Conservation (phyloP, 805 yeast species). For the Kodamaea restingae region DNA sequence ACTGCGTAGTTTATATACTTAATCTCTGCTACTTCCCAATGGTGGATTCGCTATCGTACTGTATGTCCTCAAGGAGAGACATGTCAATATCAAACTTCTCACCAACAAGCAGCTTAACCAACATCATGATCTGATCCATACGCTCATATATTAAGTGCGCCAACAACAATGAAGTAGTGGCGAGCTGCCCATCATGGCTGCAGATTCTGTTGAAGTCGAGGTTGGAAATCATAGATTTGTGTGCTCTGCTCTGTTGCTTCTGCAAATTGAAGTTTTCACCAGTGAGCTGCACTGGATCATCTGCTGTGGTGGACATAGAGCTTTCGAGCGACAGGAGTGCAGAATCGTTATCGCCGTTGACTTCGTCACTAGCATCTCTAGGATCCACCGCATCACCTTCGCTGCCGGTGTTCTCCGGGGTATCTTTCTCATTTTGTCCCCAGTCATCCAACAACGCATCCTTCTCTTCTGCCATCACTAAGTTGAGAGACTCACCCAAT, state of each 20-base stretch:
- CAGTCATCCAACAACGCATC: not conserved
- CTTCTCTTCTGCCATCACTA: not conserved
- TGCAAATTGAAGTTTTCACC: not conserved
- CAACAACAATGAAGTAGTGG: conserved; percentile 24
- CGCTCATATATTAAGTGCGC: conserved; percentile 28
- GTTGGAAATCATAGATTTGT: conserved; percentile 13
- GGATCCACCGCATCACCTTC: no score
- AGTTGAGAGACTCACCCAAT: not conserved
- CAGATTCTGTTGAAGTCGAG: conserved; percentile 24
- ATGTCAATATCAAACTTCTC: conserved; percentile 27
- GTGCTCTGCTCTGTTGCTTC: conserved; percentile 2
- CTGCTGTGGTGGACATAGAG: not conserved
- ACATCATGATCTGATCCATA: conserved; percentile 26
- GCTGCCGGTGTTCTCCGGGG: no score
- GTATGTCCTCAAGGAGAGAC: conserved; percentile 8
- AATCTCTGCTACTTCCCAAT: not conserved
- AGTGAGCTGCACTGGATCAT: conserved; percentile 1
- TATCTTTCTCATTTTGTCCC: not conserved
- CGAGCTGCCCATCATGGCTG: conserved; percentile 29
- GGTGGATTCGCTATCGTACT: not conserved
- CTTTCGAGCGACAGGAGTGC: conserved; percentile 4
- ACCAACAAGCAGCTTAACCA: conserved; percentile 31
- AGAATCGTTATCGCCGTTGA: not conserved
- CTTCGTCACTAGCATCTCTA: not conserved
- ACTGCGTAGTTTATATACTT: no score